These are phyloP conservation scores for Rhizoclosmatium sp. DNA, from an alignment of 192 early-diverging fungal species.

Conservation along the genomic window DNA sequence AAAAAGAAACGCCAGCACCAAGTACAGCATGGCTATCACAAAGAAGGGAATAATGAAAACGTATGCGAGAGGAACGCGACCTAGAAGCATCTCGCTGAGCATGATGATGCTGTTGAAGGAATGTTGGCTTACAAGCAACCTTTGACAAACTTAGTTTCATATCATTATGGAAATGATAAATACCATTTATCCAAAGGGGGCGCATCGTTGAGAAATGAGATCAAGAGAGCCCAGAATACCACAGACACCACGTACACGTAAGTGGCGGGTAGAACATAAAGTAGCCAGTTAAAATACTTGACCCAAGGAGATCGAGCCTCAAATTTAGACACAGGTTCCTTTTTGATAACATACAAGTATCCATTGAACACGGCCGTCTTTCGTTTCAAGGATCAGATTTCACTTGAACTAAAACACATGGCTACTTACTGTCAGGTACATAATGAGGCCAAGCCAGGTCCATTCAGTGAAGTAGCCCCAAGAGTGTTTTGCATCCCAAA, in stretches of 20 bases:
- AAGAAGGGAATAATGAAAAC: background rate
- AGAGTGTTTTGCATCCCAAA: background rate
- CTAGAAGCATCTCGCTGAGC: background rate
- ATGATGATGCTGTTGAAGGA: background rate
- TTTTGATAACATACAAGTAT: background rate
- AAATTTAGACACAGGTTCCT: background rate
- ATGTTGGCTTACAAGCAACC: background rate
- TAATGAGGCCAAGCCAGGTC: slow-evolving; percentile 30
- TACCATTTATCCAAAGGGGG: background rate
- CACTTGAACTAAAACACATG: background rate
- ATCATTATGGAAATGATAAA: background rate
- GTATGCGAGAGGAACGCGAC: background rate
- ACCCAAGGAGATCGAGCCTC: background rate
- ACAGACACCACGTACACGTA: slow-evolving; percentile 1
- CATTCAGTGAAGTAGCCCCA: slow-evolving; percentile 24
- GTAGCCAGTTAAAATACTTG: background rate
- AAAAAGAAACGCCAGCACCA: background rate
- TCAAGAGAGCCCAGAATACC: background rate
- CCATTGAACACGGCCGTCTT: background rate
- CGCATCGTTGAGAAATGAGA: background rate
- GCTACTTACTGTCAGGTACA: slow-evolving; percentile 27
- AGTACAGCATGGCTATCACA: background rate
- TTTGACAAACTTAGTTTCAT: background rate
- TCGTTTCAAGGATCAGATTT: background rate
- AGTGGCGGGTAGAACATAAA: background rate